A percentile compares a stretch with the other conserved stretches of the same genome.
Conservation (phyloP, 2,329 filamentous ascomycete species). For the Penicillium nordicum region DNA sequence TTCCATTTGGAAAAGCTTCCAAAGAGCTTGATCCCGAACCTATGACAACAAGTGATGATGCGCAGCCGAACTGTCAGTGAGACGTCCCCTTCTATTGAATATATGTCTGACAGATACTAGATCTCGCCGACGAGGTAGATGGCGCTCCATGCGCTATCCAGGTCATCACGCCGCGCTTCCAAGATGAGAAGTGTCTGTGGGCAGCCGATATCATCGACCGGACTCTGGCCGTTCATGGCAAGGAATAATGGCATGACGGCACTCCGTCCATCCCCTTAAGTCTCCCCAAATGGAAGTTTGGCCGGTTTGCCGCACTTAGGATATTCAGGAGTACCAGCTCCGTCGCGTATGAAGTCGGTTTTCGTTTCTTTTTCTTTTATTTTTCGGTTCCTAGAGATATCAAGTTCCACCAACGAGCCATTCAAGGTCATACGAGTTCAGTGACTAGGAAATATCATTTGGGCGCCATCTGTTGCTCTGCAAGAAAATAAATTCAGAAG, state of each 20-base stretch:
- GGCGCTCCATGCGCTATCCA: conserved; percentile 49
- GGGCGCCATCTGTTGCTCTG: neutral
- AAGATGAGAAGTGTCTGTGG: conserved; percentile 48
- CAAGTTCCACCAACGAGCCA: neutral
- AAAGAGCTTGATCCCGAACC: conserved; percentile 39
- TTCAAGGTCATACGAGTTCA: neutral
- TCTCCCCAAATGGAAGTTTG: neutral
- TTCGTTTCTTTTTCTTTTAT: neutral
- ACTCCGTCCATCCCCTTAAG: neutral
- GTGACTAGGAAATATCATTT: neutral
- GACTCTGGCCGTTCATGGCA: neutral
- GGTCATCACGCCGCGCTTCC: conserved; percentile 45
- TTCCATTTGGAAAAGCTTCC: conserved; percentile 46
- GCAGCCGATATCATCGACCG: conserved; percentile 32
- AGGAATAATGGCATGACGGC: neutral
- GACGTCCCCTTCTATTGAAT: neutral
- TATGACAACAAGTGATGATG: conserved; percentile 29
- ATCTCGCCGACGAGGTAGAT: conserved; percentile 41
- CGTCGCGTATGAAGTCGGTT: neutral
- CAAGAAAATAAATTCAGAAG: conserved; percentile 17
- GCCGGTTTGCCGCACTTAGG: neutral
- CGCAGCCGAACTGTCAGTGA: conserved; percentile 28
- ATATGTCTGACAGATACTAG: conserved; percentile 27
- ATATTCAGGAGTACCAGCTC: neutral
- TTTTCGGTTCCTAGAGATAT: neutral